Evolutionary conservation across 148 eudicot genomes (phyloP), one percentile per base, ranked within the genome.

Genomic region (Cornus florida): DNA sequence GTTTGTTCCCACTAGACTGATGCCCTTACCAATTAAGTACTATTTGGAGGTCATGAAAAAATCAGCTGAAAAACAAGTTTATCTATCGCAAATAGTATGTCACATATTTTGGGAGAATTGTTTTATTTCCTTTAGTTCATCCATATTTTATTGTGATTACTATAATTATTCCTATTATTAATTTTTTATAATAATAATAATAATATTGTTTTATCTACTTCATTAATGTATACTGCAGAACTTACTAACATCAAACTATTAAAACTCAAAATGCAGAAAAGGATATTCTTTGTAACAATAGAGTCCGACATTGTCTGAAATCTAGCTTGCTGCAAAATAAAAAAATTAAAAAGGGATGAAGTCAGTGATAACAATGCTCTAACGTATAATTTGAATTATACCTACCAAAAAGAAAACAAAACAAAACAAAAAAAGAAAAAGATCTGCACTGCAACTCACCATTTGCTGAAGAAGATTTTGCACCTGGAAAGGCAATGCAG

Each of bases 391-490:
- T 4, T 11, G 19, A 1, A 13, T 14, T 16, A 13, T 53, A 53
- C 59, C 17, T 53, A 53, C 59, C 59, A 53, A 53, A 53, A 53
- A 53, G 4, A 53, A 53, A 50, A 7, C 5, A 4, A 50, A 50
- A 50, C 2, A 9, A 14, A 53, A 53, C 14, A 53, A 16, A 16
- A 28, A 46, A 68, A 16, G 32, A 33, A 43, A 16, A 28, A 64
- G 50, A 53, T 65, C 50, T 19, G 80, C 75, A 73, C 7, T 66
- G 62, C 13, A 20, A 60, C 83, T 80, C 72, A 89, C 90, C 92
- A 89, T 89, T 48, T 89, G 88, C 60, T 89, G 86, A 73, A 89
- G 90, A 83, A 89, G 92, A 56, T 82, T 89, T 84, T 89, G 92
- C 38, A 89, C 92, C 92, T 89, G 82, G 31, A 76, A 69, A 20